A percentile compares a stretch with the other conserved stretches of the same genome.
phyloP scores from a whole-genome alignment of 1,284 basidiomycete species.

The Apiotrichum domesticum region DNA sequence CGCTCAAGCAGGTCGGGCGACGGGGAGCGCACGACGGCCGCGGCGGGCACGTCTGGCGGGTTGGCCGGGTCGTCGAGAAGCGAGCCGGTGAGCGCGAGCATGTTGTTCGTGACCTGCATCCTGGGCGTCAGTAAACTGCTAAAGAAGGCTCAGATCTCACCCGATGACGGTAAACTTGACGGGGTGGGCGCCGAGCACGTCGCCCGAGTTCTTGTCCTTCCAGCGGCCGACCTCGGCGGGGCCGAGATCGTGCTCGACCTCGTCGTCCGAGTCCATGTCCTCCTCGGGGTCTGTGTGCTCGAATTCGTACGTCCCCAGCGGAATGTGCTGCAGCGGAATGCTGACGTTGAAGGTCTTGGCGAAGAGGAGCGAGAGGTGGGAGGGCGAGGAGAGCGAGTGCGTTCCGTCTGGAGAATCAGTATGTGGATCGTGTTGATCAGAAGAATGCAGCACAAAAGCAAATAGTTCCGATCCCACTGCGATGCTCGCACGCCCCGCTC shows the following conservation, averaged over 20 bases:
- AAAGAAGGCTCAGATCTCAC: constrained; percentile 49
- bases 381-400: constrained; percentile 84
- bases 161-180: constrained; percentile 86
- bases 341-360: constrained; percentile 96
- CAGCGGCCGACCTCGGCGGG: constrained; percentile 60
- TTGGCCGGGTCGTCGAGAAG: constrained; percentile 80
- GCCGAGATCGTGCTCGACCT: constrained; percentile 26
- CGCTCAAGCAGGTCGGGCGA: constrained; percentile 20
- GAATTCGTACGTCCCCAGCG: constrained; percentile 72
- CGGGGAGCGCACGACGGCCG: constrained; percentile 17
- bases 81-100: constrained; percentile 88
- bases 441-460: too few species aligned
- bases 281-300: constrained; percentile 56
- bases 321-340: constrained; percentile 89
- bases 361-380: constrained; percentile 86
- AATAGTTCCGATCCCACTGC: too few species aligned
- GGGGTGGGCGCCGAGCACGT: constrained; percentile 55
- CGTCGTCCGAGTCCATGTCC: constrained; percentile 30
- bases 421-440: neutral
- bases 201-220: constrained; percentile 67
- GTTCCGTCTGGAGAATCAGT: constrained; percentile 59
- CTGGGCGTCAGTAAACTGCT: constrained; percentile 48
- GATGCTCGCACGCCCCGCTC: too few species aligned
- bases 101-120: constrained; percentile 86
- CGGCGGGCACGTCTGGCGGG: constrained; percentile 48